These are phyloP conservation scores for Neopestalotiopsis clavispora DNA, from an alignment of 2,329 filamentous ascomycete species.

Conservation along the genomic window DNA sequence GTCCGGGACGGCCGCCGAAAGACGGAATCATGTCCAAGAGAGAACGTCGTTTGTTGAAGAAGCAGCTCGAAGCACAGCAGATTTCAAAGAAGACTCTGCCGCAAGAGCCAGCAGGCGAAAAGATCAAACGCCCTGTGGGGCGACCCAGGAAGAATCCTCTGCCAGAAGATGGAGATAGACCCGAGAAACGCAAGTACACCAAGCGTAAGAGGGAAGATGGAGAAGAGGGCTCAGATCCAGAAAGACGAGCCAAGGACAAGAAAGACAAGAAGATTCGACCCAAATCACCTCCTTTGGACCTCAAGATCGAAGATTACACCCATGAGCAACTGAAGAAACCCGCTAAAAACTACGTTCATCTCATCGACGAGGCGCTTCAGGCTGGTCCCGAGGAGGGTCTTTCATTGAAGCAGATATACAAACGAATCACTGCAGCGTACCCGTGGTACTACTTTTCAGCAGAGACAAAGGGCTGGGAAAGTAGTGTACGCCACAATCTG, in stretches of 20 bases:
- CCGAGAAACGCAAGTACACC: conserved; percentile 71
- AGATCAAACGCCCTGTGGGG: conserved; percentile 68
- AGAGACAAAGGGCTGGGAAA: conserved; percentile 70
- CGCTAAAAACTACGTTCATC: conserved; percentile 65
- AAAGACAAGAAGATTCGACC: conserved; percentile 63
- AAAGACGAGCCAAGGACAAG: conserved; percentile 60
- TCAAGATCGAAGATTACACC: conserved; percentile 60
- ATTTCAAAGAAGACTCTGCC: conserved; percentile 56
- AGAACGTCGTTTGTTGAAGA: conserved; percentile 69
- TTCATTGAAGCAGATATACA: conserved; percentile 67
- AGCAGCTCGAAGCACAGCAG: conserved; percentile 52
- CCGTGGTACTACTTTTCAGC: conserved; percentile 65
- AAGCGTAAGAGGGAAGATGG: conserved; percentile 65
- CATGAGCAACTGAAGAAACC: conserved; percentile 64
- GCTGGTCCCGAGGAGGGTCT: conserved; percentile 59
- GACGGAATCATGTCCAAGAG: conserved; percentile 84
- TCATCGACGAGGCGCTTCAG: conserved; percentile 64
- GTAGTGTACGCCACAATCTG: conserved; percentile 67
- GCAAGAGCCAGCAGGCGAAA: conserved; percentile 51
- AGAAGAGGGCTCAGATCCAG: conserved; percentile 60
- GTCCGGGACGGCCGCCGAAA: conserved; percentile 81
- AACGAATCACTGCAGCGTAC: conserved; percentile 62
- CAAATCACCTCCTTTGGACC: conserved; percentile 64
- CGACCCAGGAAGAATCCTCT: conserved; percentile 67
- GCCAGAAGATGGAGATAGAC: conserved; percentile 60